phyloP scores from a whole-genome alignment of 352 stramenopile species.

The Phytopythium oedochilum region DNA sequence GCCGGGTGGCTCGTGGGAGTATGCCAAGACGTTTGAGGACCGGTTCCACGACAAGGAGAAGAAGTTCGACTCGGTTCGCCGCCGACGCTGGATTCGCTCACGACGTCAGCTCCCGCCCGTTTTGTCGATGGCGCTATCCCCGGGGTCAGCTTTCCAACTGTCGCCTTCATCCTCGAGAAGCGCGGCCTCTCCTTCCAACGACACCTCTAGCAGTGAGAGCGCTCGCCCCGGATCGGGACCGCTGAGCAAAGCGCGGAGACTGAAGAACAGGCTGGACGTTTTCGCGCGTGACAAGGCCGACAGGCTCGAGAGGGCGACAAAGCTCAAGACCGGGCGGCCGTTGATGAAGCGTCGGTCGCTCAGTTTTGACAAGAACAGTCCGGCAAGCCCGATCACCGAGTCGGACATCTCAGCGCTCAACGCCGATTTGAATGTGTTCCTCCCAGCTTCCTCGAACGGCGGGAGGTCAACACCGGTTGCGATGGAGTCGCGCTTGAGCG shows the following conservation, averaged over 20 bases:
- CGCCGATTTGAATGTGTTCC: constrained; percentile 8
- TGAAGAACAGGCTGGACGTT: constrained; percentile 37
- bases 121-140: constrained; percentile 14
- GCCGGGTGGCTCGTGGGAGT: constrained; percentile 31
- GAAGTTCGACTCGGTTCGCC: constrained; percentile 66
- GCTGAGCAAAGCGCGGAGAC: constrained; percentile 24
- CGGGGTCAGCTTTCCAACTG: constrained; percentile 8
- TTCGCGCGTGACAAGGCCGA: constrained; percentile 29
- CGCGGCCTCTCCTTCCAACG: not conserved
- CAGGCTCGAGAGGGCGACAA: constrained; percentile 12
- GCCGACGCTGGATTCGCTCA: constrained; percentile 58
- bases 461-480: not conserved
- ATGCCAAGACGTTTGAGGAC: constrained; percentile 67
- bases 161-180: not conserved
- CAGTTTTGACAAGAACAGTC: constrained; percentile 34
- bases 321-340: constrained; percentile 9
- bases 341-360: constrained; percentile 34
- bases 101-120: constrained; percentile 55
- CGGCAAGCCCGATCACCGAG: constrained; percentile 20
- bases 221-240: not conserved
- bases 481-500: not conserved
- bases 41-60: constrained; percentile 72
- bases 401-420: constrained; percentile 13
- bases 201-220: constrained; percentile 5
- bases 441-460: not conserved